Evolutionary conservation across 2,329 filamentous ascomycete species (phyloP).

Genomic region (Didymella glomerata): DNA sequence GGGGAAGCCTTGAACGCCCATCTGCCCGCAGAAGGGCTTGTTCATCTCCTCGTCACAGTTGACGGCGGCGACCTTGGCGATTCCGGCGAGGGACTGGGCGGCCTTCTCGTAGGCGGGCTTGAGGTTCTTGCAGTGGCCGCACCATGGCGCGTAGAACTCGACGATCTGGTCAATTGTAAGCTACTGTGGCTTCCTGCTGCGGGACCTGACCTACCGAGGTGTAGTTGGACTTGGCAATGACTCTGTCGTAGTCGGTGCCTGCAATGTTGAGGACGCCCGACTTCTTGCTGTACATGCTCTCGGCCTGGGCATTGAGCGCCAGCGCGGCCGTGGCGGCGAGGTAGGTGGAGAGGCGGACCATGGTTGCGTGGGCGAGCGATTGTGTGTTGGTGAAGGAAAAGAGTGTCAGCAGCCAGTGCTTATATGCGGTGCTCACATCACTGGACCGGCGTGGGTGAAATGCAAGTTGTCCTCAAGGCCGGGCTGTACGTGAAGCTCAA

Average conservation of each 20-base stretch:
- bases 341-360: constrained; percentile 50
- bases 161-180: constrained; percentile 43
- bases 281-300: constrained; percentile 82
- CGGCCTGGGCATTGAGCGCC: constrained; percentile 71
- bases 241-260: constrained; percentile 77
- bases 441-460: no score
- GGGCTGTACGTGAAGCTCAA: constrained; percentile 25
- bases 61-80: constrained; percentile 92
- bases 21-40: constrained; percentile 82
- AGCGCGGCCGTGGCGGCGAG: constrained; percentile 67
- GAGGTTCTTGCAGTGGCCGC: constrained; percentile 94
- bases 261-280: constrained; percentile 87
- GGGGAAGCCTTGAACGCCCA: constrained; percentile 93
- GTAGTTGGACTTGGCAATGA: constrained; percentile 89
- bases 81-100: constrained; percentile 84
- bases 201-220: constrained; percentile 72
- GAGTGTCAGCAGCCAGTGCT: constrained; percentile 27
- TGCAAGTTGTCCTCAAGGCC: constrained; percentile 36
- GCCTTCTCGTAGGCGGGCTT: constrained; percentile 96
- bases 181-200: constrained; percentile 5
- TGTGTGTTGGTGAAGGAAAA: constrained; percentile 10
- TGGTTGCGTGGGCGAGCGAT: constrained; percentile 26
- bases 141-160: constrained; percentile 95
- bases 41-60: constrained; percentile 95
- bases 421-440: constrained; percentile 29